Evolutionary conservation across 2,329 filamentous ascomycete species (phyloP), one percentile per base, ranked within the genome.

Genomic region (Aspergillus neotritici): DNA sequence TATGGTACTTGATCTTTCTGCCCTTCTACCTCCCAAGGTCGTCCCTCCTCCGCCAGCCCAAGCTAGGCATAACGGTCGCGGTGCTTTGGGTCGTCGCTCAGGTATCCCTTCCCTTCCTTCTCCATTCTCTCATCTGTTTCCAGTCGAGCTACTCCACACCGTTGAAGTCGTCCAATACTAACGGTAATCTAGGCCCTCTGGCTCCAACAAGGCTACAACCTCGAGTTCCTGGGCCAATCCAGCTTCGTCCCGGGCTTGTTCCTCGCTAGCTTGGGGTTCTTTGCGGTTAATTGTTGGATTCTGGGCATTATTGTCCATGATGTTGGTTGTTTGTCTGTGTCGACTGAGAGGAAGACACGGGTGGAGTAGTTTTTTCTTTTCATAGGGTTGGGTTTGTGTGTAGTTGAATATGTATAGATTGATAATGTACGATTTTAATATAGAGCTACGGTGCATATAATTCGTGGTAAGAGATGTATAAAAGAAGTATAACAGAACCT

Each of bases 1-100:
- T 98, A 38, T 98, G 93, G 93, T 97, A 98, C 67, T 83, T 96
- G 67, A 80, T 96, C 52, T 87, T 98, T 55, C 73, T 97, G 3
- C 93, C 93, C 0, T 83, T 96, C 38, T 94, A 96, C 63, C 82
- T 98, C 0, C 89, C 91, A 0, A 70, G 70, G 31, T 96, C 90
- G 0, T 84, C 84, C 0, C 75, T 96, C 11, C 68, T 94, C 1
- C 67, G 64, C 4, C 73, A 69, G 2, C 79, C 79, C 0, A 58
- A 60, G 5, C 67, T 84, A 3, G 93, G 93, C 1, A 46, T 86
- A 1, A 55, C 71, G 0, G 86, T 86, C 1, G 71, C 87, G 5
- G 55, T 69, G 1, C 67, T 90, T 4, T 98, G 93, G 93, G 68
- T 94, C 1, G 58, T 75, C 2, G 80, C 80, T 1, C 91, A 97